These are phyloP conservation scores for Calonectria montana DNA, from an alignment of 2,329 filamentous ascomycete species.

Conservation along the genomic window DNA sequence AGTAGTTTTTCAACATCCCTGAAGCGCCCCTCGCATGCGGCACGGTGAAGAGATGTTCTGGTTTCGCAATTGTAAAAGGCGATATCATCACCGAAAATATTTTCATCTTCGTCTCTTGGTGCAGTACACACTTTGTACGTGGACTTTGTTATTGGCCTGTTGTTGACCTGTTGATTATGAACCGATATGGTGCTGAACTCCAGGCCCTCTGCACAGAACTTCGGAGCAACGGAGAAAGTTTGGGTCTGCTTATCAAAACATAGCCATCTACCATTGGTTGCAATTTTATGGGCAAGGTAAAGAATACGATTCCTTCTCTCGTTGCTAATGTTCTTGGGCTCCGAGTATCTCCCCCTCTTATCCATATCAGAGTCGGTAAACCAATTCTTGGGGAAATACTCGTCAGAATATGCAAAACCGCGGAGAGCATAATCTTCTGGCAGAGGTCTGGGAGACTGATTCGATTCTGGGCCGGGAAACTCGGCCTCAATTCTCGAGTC, in stretches of 20 bases:
- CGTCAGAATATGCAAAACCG: constrained; percentile 70
- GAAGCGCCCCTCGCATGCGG: no score
- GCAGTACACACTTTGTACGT: no score
- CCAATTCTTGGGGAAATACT: constrained; percentile 69
- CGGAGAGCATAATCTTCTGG: constrained; percentile 77
- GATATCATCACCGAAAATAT: no score
- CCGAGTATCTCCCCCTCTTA: constrained; percentile 75
- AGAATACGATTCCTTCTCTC: constrained; percentile 70
- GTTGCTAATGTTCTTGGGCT: constrained; percentile 67
- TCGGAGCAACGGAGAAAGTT: constrained; percentile 52
- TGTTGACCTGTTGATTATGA: no score
- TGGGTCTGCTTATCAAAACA: constrained; percentile 52
- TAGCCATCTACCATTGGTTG: constrained; percentile 56
- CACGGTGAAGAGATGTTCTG: no score
- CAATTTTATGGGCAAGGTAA: constrained; percentile 65
- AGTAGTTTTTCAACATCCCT: no score
- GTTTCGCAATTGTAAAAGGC: no score
- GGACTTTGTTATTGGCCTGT: no score
- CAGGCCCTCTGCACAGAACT: no score
- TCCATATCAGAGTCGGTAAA: constrained; percentile 69
- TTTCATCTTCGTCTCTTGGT: no score
- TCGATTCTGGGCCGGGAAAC: constrained; percentile 61
- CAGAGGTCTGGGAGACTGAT: constrained; percentile 63
- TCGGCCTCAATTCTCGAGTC: constrained; percentile 54
- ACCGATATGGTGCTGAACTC: no score